Base-by-base conservation (phyloP, 78 protist species). In the Dictyostelium firmibasis region DNA sequence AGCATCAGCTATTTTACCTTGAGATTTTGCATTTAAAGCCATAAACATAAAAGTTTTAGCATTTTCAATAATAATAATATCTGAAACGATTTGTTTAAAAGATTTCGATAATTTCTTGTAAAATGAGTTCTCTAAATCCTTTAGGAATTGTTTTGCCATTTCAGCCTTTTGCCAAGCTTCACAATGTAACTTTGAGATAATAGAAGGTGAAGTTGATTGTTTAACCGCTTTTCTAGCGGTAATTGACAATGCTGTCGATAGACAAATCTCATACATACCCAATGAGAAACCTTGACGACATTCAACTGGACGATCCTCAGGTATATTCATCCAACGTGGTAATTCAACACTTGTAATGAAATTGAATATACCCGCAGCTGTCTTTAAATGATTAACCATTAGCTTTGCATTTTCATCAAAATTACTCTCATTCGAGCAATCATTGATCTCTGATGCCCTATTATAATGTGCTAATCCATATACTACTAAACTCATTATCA, bases 331-430 rank as follows among this genome's bases (percentile, higher is more conserved):
- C 92, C 92, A 86, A 53, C 85, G 44, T 47, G 94, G 82, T 11
- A 89, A 16, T 81, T 89, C 94, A 11, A 81, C 81, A 31, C 75
- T 31, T 62, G 84, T n/a, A 11, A 89, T 75, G 82, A 89, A 89
- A n/a, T 89, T 85, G 74, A 81, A 89, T n/a, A 89, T 81, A 44
- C 94, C 94, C 18, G 83, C 81, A 3, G 94, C 94, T 27, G 70
- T 89, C 77, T 89, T 89, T 29, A 89, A 41, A 81, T 89, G 86
- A 89, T 89, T 89, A 23, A 38, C 81, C 33, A 89, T 81, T 25
- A 89, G 6, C n/a, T 89, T 89, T 10, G 79, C 82, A 89, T 81
- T 81, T 1, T 89, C 94, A n/a, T 89, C 94, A 74, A 89, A 89
- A 31, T 81, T 89, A 7, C n/a, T 25, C 57, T 89, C 94, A 9